Evolutionary conservation across 2,329 filamentous ascomycete genomes (phyloP).

Genomic region (Diaporthe ampelina): DNA sequence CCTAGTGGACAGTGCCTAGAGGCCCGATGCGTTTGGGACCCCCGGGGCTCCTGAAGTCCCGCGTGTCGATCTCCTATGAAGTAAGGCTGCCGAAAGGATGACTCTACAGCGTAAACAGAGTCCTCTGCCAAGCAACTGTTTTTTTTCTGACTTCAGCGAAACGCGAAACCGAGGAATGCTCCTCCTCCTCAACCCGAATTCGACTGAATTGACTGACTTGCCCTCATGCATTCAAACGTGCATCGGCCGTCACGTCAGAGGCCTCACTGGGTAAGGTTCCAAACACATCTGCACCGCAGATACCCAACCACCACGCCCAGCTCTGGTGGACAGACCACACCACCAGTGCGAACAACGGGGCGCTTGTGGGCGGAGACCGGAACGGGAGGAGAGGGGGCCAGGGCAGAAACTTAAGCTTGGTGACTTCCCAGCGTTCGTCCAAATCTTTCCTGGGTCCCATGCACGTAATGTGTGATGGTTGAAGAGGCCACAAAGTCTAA

Average conservation of each 20-base stretch:
- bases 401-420: not conserved
- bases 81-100: too few relatives aligned
- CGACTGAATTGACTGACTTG: not conserved
- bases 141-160: too few relatives aligned
- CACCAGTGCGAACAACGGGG: not conserved
- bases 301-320: not conserved
- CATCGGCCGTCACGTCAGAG: not conserved
- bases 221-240: not conserved
- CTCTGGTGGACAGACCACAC: not conserved
- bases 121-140: not conserved
- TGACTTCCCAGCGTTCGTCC: conserved; percentile 19
- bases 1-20: not conserved
- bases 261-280: conserved; percentile 6
- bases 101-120: too few relatives aligned
- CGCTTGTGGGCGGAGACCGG: conserved; percentile 5
- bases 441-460: conserved; percentile 10
- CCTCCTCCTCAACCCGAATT: not conserved
- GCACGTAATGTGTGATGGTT: conserved; percentile 20
- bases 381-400: not conserved
- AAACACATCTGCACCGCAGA: not conserved
- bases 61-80: not conserved
- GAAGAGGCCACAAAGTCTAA: conserved; percentile 15
- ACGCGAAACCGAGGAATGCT: not conserved
- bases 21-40: not conserved
- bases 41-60: too few relatives aligned